Base-by-base conservation (phyloP, 1,284 basidiomycete species). In the Neotropicomus parvogracilis region DNA sequence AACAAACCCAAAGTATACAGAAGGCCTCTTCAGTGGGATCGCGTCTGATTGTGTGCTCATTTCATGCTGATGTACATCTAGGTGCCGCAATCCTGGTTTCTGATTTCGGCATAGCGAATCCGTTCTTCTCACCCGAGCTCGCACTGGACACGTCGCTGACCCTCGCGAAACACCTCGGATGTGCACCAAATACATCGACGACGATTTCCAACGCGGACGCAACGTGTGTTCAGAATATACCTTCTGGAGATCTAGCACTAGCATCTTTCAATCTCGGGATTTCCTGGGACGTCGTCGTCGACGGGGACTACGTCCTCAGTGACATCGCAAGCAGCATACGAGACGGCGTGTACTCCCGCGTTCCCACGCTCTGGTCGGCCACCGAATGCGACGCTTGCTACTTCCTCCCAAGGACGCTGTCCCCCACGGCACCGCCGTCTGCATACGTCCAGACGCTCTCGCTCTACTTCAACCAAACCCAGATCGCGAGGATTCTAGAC, bases 1-100 rank as follows among this genome's bases (percentile, higher is more conserved):
- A n/a, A 49, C 34, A 4, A 58, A 56, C 24, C 54, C 44, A 4
- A 45, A 38, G n/a, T 49, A 59, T 26, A 59, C 50, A 3, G 12
- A 14, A 2, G 19, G 34, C 19, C n/a, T 44, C 14, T 43, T 35
- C 3, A 19, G 55, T 59, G 44, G 41, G 34, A 42, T 10, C 6
- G 3, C 26, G 12, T 17, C 13, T 28, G 4, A 4, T 27, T 24
- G 1, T 12, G 3, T 11, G 11, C 6, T n/a, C 11, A 12, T 17
- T 17, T 3, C 9, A 13, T 41, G 12, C 17, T 21, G 29, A 41
- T 16, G 13, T 3, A 17, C 14, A 16, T 13, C 2, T 10, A 57
- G 49, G 38, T 20, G 35, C 53, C 35, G 53, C 50, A n/a, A 50
- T 53, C 14, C 35, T 60, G 10, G 20, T 43, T 9, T 53, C 50